A percentile compares a stretch with the other conserved stretches of the same genome.
Evolutionary conservation across 192 early-diverging fungal genomes (phyloP).

Genomic region (Pilaira anomala): DNA sequence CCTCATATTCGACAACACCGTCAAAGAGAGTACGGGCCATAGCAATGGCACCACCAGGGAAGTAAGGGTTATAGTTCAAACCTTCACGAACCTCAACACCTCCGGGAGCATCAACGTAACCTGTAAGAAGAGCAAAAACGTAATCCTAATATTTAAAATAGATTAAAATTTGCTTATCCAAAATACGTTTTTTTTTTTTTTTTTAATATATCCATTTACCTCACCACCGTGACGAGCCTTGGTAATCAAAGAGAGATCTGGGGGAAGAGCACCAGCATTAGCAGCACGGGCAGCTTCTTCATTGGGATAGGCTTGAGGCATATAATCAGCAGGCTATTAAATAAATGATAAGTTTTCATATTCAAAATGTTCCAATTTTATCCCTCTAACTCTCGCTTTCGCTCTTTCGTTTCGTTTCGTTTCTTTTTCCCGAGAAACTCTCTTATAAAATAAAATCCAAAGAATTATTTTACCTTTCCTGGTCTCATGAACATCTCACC

Average conservation of each 20-base stretch:
- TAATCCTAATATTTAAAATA: slow-evolving; percentile 80
- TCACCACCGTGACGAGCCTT: slow-evolving; percentile 94
- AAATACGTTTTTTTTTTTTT: neutral
- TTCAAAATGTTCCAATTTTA: neutral
- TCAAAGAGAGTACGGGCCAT: slow-evolving; percentile 96
- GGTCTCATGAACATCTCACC: slow-evolving; percentile 93
- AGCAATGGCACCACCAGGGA: slow-evolving; percentile 95
- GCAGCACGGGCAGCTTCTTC: slow-evolving; percentile 95
- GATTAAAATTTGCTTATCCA: neutral
- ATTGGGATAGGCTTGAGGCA: slow-evolving; percentile 91
- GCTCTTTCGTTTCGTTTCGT: neutral
- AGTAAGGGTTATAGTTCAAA: slow-evolving; percentile 98
- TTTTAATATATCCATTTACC: slow-evolving; percentile 47
- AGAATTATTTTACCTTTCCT: slow-evolving; percentile 60
- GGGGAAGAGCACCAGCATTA: slow-evolving; percentile 93
- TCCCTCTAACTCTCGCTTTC: neutral
- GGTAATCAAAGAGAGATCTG: slow-evolving; percentile 92
- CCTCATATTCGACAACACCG: slow-evolving; percentile 93
- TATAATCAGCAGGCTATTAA: slow-evolving; percentile 73
- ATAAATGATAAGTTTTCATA: slow-evolving; percentile 5
- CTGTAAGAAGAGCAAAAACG: slow-evolving; percentile 91
- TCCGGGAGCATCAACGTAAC: slow-evolving; percentile 92
- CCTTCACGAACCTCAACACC: slow-evolving; percentile 92
- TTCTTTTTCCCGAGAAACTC: neutral
- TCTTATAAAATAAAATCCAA: neutral